Conservation (phyloP, 768 basidiomycete genomes). For the Pleurotus pulmonarius region DNA sequence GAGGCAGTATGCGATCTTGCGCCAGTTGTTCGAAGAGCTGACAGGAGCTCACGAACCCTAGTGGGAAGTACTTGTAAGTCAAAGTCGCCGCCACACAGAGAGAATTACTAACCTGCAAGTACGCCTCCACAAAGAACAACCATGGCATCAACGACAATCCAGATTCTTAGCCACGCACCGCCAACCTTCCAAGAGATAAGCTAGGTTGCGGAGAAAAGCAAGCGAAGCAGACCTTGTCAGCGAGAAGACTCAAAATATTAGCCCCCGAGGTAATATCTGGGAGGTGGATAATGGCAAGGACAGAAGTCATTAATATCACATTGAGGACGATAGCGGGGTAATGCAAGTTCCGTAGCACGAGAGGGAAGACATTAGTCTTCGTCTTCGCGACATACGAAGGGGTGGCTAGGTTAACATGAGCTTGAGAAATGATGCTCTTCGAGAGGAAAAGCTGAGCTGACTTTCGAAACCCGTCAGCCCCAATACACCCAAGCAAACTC, state of each 20-base stretch:
- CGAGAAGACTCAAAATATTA: constrained; percentile 66
- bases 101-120: constrained; percentile 46
- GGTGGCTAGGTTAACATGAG: constrained; percentile 31
- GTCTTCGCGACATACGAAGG: constrained; percentile 66
- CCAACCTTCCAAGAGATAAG: constrained; percentile 34
- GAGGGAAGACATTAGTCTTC: constrained; percentile 49
- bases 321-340: constrained; percentile 55
- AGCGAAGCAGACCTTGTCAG: constrained; percentile 39
- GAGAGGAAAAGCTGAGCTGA: constrained; percentile 20
- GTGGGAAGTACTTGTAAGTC: neutral
- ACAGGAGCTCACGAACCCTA: constrained; percentile 56
- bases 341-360: constrained; percentile 64
- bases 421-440: neutral
- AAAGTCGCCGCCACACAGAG: neutral
- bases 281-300: constrained; percentile 57
- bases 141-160: constrained; percentile 64
- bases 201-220: neutral
- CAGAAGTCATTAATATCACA: constrained; percentile 51
- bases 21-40: constrained; percentile 57
- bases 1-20: constrained; percentile 58
- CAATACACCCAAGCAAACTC: constrained; percentile 68
- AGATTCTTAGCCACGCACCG: constrained; percentile 57
- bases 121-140: constrained; percentile 73
- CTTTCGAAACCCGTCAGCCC: constrained; percentile 74
- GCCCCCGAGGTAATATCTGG: constrained; percentile 42